phyloP scores from a whole-genome alignment of 345 rosid species.

The Cochlearia excelsa region DNA sequence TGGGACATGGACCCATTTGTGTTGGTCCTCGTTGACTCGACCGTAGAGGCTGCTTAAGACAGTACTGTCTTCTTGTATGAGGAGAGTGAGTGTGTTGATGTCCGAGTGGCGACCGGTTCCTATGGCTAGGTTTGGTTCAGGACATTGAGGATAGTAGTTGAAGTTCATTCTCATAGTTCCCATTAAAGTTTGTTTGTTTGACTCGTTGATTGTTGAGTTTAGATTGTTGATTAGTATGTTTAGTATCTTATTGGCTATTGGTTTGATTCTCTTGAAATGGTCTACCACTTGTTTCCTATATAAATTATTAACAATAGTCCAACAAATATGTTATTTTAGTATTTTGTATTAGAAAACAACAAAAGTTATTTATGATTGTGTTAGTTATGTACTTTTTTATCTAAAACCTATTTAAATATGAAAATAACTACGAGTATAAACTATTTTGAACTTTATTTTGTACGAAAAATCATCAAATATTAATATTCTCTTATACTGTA shows the following conservation, averaged over 20 bases:
- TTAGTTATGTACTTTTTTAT: no score
- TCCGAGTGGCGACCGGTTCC: conserved; percentile 45
- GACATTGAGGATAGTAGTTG: conserved; percentile 47
- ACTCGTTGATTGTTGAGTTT: conserved; percentile 32
- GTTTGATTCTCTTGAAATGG: conserved; percentile 41
- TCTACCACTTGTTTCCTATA: conserved; percentile 45
- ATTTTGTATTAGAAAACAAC: no score
- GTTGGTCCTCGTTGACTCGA: conserved; percentile 31
- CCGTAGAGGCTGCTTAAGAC: conserved; percentile 40
- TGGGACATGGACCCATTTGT: conserved; percentile 33
- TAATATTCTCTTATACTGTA: no score
- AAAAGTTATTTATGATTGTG: no score
- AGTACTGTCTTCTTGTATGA: conserved; percentile 36
- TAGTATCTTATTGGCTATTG: conserved; percentile 35
- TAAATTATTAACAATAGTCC: neutral
- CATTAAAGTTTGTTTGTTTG: conserved; percentile 24
- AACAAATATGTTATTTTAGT: no score
- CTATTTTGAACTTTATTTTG: no score
- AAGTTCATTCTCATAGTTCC: conserved; percentile 42
- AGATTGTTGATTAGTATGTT: conserved; percentile 37
- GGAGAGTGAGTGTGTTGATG: conserved; percentile 40
- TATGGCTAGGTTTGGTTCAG: conserved; percentile 38
- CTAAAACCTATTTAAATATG: no score
- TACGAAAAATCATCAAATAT: no score
- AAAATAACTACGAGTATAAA: no score